Evolutionary conservation across 192 early-diverging fungal species (phyloP).

Genomic region (Backusella morwellensis): DNA sequence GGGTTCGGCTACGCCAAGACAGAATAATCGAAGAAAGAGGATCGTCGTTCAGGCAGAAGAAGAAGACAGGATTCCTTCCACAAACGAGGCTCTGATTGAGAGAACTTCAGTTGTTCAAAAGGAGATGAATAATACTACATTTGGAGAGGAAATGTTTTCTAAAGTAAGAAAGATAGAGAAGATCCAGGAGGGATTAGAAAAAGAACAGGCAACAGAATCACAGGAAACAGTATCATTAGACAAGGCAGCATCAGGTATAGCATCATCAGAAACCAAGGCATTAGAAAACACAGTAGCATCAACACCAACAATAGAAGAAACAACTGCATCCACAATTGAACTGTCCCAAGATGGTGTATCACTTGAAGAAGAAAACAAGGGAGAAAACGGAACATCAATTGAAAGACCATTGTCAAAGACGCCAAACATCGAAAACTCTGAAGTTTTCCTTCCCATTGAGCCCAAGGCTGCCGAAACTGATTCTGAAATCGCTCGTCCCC

Average conservation of each 20-base stretch:
- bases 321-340: slow-evolving; percentile 9
- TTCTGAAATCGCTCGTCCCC: not conserved
- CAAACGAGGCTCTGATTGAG: not conserved
- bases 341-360: slow-evolving; percentile 11
- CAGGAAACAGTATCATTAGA: not conserved
- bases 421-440: not conserved
- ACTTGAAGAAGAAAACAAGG: not conserved
- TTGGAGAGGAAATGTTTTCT: not conserved
- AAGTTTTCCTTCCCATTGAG: not conserved
- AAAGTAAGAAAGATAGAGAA: not conserved
- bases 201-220: not conserved
- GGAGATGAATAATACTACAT: not conserved
- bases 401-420: not conserved
- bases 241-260: slow-evolving; percentile 4
- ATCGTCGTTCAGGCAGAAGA: not conserved
- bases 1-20: slow-evolving; percentile 8
- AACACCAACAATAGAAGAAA: slow-evolving; percentile 18
- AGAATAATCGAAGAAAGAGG: not conserved
- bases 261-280: not conserved
- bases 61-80: not conserved
- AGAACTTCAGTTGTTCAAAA: not conserved
- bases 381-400: not conserved
- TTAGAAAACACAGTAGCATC: not conserved
- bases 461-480: not conserved
- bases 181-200: not conserved